A percentile compares a stretch with the other conserved stretches of the same genome.
These are phyloP conservation scores for Solanum bulbocastanum DNA, from an alignment of 257 asterid species.

Conservation along the genomic window DNA sequence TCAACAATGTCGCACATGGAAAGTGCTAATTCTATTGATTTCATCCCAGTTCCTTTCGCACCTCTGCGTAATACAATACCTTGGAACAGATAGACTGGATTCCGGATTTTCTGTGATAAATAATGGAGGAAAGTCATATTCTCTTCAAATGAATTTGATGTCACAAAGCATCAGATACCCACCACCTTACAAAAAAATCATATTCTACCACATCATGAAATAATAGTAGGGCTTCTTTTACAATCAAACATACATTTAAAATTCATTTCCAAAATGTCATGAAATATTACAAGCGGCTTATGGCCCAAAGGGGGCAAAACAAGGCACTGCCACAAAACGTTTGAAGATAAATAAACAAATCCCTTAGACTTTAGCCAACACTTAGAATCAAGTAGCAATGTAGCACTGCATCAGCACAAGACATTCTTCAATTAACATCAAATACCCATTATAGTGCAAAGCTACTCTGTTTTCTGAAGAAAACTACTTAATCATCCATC, in stretches of 20 bases:
- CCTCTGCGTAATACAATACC: conserved; percentile 97
- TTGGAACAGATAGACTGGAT: conserved; percentile 97
- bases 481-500: not conserved
- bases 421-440: not conserved
- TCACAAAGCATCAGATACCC: not conserved
- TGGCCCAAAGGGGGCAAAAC: not conserved
- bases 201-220: not conserved
- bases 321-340: not conserved
- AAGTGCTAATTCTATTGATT: conserved; percentile 94
- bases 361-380: not conserved
- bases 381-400: not conserved
- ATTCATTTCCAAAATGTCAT: not conserved
- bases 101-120: conserved; percentile 57
- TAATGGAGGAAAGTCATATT: not conserved
- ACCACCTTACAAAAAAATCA: not conserved
- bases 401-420: not conserved
- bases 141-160: not conserved
- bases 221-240: not conserved
- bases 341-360: not conserved
- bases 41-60: conserved; percentile 99
- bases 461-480: not conserved
- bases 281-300: not conserved
- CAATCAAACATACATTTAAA: not conserved
- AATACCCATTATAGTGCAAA: not conserved
- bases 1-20: conserved; percentile 97